Evolutionary conservation across 2,329 filamentous ascomycete genomes (phyloP).

Genomic region (Emydomyces testavorans): DNA sequence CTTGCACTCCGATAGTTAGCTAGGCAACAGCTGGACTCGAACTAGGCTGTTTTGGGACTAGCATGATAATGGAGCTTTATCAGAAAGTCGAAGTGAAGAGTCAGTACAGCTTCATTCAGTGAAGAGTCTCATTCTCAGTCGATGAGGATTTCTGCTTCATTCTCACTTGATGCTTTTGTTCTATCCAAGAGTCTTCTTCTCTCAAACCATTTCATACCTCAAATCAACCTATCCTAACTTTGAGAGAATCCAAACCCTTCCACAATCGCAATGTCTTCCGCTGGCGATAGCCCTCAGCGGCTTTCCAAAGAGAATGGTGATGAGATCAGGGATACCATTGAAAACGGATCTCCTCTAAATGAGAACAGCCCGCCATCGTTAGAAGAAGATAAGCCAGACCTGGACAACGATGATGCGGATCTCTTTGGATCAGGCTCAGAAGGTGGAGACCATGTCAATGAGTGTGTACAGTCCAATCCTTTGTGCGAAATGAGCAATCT

Average conservation of each 20-base stretch:
- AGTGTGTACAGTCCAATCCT: conserved; percentile 9
- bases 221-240: neutral
- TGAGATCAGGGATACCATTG: conserved; percentile 9
- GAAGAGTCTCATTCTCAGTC: neutral
- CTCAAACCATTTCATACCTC: neutral
- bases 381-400: conserved; percentile 13
- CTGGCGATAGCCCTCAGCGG: conserved; percentile 6
- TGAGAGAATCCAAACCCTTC: neutral
- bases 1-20: no score
- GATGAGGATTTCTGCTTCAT: neutral
- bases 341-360: conserved; percentile 16
- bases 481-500: neutral
- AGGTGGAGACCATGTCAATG: conserved; percentile 20
- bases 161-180: neutral
- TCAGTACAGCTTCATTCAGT: neutral
- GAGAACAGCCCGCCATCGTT: conserved; percentile 18
- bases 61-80: no score
- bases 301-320: conserved; percentile 6
- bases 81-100: no score
- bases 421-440: conserved; percentile 40
- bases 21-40: no score
- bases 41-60: no score
- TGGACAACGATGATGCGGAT: conserved; percentile 30
- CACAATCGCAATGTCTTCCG: conserved; percentile 11
- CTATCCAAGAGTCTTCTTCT: neutral